Base-by-base conservation (phyloP, 75 land plant species). In the Pinus tabuliformis region DNA sequence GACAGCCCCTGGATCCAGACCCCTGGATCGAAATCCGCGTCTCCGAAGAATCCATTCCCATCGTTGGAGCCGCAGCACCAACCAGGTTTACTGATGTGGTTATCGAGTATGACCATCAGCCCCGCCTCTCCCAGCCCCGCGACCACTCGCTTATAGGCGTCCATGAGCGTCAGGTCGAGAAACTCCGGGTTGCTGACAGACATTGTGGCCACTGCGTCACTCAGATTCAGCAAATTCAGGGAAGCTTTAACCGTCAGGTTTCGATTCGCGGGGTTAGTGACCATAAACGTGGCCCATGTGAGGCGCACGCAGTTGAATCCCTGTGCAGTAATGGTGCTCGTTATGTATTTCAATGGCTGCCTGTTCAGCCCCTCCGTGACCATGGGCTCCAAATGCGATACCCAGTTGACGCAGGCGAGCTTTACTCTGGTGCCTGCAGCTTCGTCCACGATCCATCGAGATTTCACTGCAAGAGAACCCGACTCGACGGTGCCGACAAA, bases 241-340 rank as follows among this genome's bases (percentile, higher is more conserved):
- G 86, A 80, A 14, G 21, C 20, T 5, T 12, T 16, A 9, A 83
- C 85, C 73, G 85, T 83, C 26, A 60, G 66, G 72, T 61, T 75
- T 39, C 68, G 71, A 11, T 62, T 58, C 28, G 18, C 6, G 17
- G 63, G 59, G 24, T 68, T 56, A 26, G 88, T 74, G 64, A 72
- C 57, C 75, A 80, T 63, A 79, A 36, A 74, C 26, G 82, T 79
- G 11, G 92, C 81, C 74, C 75, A 90, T 1, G 87, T 90, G 70
- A 90, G 92, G 7, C 92, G 77, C 11, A 90, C 92, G 78, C 90
- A 90, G 75, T 90, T 90, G 82, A 90, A 90, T 37, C 88, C 88
- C 73, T 74, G 49, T 26, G 83, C 21, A n/a, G 64, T 56, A 20
- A 84, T 54, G 15, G 28, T 52, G 2, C 5, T 13, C 7, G 78